Evolutionary conservation across 2,329 filamentous ascomycete genomes (phyloP).

Genomic region (Microcyclospora pomicola): DNA sequence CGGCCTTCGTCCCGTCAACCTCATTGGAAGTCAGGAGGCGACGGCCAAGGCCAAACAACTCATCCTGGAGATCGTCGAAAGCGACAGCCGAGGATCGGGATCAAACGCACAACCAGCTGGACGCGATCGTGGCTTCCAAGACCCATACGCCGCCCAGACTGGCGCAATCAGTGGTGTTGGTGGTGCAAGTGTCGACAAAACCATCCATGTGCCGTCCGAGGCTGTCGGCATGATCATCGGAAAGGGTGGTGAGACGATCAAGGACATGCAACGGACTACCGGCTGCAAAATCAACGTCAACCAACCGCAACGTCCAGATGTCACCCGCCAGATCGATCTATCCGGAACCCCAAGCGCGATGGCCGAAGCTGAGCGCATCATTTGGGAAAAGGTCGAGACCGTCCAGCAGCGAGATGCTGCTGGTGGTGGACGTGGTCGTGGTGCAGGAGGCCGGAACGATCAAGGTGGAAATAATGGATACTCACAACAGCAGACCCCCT

Average conservation of each 20-base stretch:
- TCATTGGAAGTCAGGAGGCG: slow-evolving; percentile 66
- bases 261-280: slow-evolving; percentile 77
- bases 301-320: slow-evolving; percentile 63
- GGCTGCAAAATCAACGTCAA: slow-evolving; percentile 93
- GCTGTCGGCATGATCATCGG: slow-evolving; percentile 95
- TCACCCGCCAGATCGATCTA: slow-evolving; percentile 73
- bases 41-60: slow-evolving; percentile 69
- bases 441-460: slow-evolving; percentile 2
- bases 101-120: slow-evolving; percentile 10
- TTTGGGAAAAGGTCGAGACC: slow-evolving; percentile 83
- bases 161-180: slow-evolving; percentile 30
- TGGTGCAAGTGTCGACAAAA: slow-evolving; percentile 56
- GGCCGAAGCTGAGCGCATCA: slow-evolving; percentile 65
- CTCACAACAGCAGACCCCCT: slow-evolving; percentile 30
- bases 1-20: slow-evolving; percentile 74
- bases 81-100: slow-evolving; percentile 45
- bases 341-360: slow-evolving; percentile 68
- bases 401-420: slow-evolving; percentile 45
- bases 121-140: slow-evolving; percentile 19
- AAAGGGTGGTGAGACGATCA: slow-evolving; percentile 84
- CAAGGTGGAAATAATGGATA: slow-evolving; percentile 26
- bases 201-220: slow-evolving; percentile 75
- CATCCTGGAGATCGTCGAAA: slow-evolving; percentile 89
- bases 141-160: slow-evolving; percentile 15
- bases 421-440: slow-evolving; percentile 14